Evolutionary conservation across 192 early-diverging fungal genomes (phyloP), one percentile per base, ranked within the genome.

Genomic region (Entophlyctis luteolus): DNA sequence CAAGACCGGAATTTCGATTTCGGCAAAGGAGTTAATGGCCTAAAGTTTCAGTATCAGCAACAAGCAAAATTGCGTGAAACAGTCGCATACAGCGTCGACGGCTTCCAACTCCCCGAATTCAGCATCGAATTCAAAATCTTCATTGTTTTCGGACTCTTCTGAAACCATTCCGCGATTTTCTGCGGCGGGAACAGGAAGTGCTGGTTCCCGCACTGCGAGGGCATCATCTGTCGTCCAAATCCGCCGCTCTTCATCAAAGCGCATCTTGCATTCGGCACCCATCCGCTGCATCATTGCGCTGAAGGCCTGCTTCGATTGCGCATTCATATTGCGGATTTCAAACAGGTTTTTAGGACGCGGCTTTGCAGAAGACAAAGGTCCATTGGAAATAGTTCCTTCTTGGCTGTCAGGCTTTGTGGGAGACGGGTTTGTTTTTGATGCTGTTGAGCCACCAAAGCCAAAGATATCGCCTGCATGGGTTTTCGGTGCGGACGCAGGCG

Each of bases 251-350:
- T 56, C 42, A 31, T 72, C 72, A 33, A 42, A 75, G 18, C 22
- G 29, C 74, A 75, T 75, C 8, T 71, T 62, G 31, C 65, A 71
- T 29, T 42, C 18, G 2, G 53, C 65, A 3, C 68, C 74, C 39
- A 75, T 70, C 47, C 68, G 62, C 20, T 65, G 55, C 42, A 75
- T 57, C 32, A 72, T 56, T 8, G 39, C 69, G 28, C 62, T 66
- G 1, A 60, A 46, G 0, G 36, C 59, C 31, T 56, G 31, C 31
- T 56, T 56, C 22, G 55, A 29, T 0, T 29, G 25, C 22, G 55
- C 20, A 56, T 56, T 56, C 55, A 56, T 56, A 32, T 56, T 56
- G n/a, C 55, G 31, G 31, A 56, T 56, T 56, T 56, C 55, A 34
- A 56, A 56, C 4, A 56, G 42, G 10, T 10, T 14, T 45, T 45